Evolutionary conservation across 257 asterid species (phyloP), one percentile per base, ranked within the genome.

Genomic region (Thymus quinquecostatus): DNA sequence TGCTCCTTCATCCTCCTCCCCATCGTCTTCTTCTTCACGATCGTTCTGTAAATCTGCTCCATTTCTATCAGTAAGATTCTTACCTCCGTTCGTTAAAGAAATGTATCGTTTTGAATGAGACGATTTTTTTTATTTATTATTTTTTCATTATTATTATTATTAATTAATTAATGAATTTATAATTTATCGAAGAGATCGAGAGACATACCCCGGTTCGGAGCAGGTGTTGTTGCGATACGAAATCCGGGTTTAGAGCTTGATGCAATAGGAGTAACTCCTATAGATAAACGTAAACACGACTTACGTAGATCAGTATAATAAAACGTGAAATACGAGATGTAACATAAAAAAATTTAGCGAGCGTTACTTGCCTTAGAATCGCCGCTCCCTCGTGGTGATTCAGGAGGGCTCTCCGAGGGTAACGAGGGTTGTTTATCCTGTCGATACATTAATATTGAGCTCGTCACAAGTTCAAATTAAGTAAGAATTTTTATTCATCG

Each of bases 1-100:
- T 89, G 97, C 64, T 92, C 96, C 79, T 91, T 91, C 33, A 86
- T 75, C 91, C 92, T 73, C 72, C 95, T 80, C 12, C 96, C 91
- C 84, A 73, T 79, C 10, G 95, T 85, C 79, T 87, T 92, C 45
- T 82, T 84, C 88, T 85, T 88, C 78, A 81, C 48, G 29, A 82
- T 80, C 69, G 81, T 82, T 79, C 81, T 79, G 81, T 86, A 82
- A 4, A 87, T 76, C 87, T 85, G 86, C 66, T 75, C 45, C 29
- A 54, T 29, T 64, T 34, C n/a, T 44, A 55, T 21, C 32, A 28
- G 58, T 60, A 36, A 34, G 10, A 33, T 36, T 21, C 21, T 21
- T 21, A 21, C 21, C 21, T 21, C 21, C 21, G 21, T 21, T 21
- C 21, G 21, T 21, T 21, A 21, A 21, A 21, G 21, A 21, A 21